A percentile compares a stretch with the other conserved stretches of the same genome.
Evolutionary conservation across 2,329 filamentous ascomycete genomes (phyloP).

Genomic region (Passalora sequoiae): DNA sequence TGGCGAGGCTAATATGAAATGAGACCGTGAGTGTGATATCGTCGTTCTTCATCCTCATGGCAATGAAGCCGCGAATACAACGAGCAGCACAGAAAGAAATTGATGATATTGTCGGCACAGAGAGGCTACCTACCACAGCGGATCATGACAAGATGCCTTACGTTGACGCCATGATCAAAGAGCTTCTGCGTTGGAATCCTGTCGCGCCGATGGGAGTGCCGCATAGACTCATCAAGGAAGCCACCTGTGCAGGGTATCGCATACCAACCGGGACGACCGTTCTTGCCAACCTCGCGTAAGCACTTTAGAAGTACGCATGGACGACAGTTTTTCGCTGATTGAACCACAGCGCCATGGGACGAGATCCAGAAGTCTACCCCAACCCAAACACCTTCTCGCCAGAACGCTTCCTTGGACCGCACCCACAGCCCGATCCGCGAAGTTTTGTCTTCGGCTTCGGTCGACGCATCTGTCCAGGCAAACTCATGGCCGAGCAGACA

Average conservation of each 20-base stretch:
- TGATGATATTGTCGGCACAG: constrained; percentile 25
- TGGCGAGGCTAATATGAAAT: background rate
- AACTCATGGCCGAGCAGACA: constrained; percentile 12
- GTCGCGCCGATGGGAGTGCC: constrained; percentile 31
- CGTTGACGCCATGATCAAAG: constrained; percentile 31
- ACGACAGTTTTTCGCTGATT: background rate
- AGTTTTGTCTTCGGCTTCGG: constrained; percentile 22
- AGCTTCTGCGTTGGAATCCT: constrained; percentile 33
- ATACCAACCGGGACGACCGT: constrained; percentile 24
- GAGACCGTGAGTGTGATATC: constrained; percentile 23
- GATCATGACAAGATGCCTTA: constrained; percentile 32
- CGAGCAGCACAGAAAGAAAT: constrained; percentile 30
- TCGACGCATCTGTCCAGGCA: constrained; percentile 15
- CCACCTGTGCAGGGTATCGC: background rate
- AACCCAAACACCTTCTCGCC: constrained; percentile 45
- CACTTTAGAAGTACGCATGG: background rate
- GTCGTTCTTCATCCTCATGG: constrained; percentile 33
- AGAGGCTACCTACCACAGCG: constrained; percentile 26
- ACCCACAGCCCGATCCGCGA: constrained; percentile 43
- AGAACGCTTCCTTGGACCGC: constrained; percentile 40
- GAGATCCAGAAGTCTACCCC: constrained; percentile 39
- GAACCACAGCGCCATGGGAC: constrained; percentile 35
- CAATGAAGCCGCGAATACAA: constrained; percentile 26
- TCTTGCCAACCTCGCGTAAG: constrained; percentile 17
- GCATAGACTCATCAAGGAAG: constrained; percentile 40